Evolutionary conservation across 208 protist genomes (phyloP).

Genomic region (Leishmania arabica): DNA sequence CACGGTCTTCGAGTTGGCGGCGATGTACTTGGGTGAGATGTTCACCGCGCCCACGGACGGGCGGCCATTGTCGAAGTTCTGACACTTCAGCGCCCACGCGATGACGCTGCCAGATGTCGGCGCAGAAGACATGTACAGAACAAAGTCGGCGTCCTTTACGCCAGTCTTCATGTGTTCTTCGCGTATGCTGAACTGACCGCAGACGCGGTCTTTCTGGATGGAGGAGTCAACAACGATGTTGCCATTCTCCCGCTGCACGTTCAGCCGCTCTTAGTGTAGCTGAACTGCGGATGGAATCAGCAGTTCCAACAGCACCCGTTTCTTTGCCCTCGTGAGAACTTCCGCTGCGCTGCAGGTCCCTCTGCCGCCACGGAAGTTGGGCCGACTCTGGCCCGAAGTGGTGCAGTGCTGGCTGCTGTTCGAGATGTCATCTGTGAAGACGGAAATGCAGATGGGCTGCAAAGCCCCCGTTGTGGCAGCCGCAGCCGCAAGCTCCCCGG

Average conservation of each 20-base stretch:
- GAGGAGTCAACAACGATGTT: conserved; percentile 14
- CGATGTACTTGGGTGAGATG: conserved; percentile 43
- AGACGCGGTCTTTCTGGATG: conserved; percentile 5
- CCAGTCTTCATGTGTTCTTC: conserved; percentile 34
- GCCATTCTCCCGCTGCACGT: conserved; percentile 28
- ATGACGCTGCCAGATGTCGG: conserved; percentile 14
- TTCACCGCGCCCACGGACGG: conserved; percentile 47
- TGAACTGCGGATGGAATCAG: conserved; percentile 46
- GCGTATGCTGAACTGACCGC: conserved; percentile 47
- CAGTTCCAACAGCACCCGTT: conserved; percentile 13
- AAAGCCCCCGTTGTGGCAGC: conserved; percentile 14
- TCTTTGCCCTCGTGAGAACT: conserved; percentile 46
- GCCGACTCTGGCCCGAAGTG: conserved; percentile 8
- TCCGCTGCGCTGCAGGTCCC: conserved; percentile 21
- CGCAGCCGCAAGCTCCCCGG: background rate
- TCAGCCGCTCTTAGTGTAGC: conserved; percentile 57
- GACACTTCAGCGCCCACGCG: conserved; percentile 51
- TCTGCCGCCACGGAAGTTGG: conserved; percentile 22
- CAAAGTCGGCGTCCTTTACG: conserved; percentile 46
- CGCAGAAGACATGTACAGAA: conserved; percentile 58
- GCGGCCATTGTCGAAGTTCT: conserved; percentile 8
- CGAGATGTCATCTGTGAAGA: conserved; percentile 43
- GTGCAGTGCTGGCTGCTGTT: conserved; percentile 46
- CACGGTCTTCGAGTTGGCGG: background rate
- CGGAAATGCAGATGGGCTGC: conserved; percentile 52